Conservation (phyloP, 2,329 filamentous ascomycete genomes). For the Calonectria henricotiae region DNA sequence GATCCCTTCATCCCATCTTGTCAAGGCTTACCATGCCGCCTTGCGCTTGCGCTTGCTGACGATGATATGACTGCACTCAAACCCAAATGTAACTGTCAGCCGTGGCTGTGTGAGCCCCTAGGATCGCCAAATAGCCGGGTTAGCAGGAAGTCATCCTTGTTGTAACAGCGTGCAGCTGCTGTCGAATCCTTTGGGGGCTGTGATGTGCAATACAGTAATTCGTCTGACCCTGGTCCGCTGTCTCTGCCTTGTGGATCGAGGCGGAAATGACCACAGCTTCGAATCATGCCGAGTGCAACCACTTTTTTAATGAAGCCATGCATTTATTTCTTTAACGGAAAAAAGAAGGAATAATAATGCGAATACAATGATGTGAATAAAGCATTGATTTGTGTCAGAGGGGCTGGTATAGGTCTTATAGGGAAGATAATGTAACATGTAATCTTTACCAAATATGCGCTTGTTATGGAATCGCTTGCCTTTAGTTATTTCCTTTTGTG, state of each 20-base stretch:
- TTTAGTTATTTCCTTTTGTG: too few species aligned
- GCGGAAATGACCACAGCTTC: neutral
- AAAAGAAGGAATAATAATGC: too few species aligned
- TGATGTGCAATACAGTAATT: constrained; percentile 3
- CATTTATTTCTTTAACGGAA: too few species aligned
- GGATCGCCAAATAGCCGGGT: too few species aligned
- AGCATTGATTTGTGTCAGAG: too few species aligned
- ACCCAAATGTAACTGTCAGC: neutral
- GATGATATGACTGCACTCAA: neutral
- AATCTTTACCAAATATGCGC: too few species aligned
- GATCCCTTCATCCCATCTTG: neutral
- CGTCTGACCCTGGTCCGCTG: neutral
- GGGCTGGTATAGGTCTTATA: too few species aligned
- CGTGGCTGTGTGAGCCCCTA: constrained; percentile 1
- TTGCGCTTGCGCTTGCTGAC: neutral
- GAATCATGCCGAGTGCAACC: too few species aligned
- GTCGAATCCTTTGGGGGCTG: constrained; percentile 12
- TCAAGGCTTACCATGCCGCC: neutral
- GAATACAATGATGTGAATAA: too few species aligned
- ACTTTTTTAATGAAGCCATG: too few species aligned
- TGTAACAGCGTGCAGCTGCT: neutral
- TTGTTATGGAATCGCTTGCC: too few species aligned
- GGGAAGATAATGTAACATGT: too few species aligned
- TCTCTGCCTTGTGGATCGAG: neutral
- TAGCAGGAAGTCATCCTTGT: neutral